phyloP scores from a whole-genome alignment of 768 basidiomycete genomes.

The Kwoniella bestiolae region DNA sequence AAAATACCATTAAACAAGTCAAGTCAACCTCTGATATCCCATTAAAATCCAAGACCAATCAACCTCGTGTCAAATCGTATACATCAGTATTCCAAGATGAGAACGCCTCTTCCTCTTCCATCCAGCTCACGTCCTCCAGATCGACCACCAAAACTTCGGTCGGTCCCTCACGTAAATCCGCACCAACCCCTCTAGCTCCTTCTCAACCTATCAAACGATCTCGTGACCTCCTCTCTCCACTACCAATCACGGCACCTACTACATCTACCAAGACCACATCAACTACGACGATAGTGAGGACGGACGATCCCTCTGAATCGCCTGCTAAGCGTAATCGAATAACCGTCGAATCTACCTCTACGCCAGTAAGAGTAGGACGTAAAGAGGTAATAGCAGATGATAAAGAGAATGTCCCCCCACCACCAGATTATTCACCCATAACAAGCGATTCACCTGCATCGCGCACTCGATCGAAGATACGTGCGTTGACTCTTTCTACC shows the following conservation, averaged over 20 bases:
- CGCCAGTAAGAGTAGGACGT: background rate
- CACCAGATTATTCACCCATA: background rate
- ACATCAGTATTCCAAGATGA: slow-evolving; percentile 9
- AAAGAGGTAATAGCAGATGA: slow-evolving; percentile 15
- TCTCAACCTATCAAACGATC: slow-evolving; percentile 7
- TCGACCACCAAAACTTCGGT: background rate
- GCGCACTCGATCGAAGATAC: slow-evolving; percentile 40
- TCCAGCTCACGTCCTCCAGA: background rate
- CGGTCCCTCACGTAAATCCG: slow-evolving; percentile 2
- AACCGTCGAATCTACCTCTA: background rate
- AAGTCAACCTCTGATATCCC: background rate
- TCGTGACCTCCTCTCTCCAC: slow-evolving; percentile 18
- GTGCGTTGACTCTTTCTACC: slow-evolving; percentile 1
- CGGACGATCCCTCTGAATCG: slow-evolving; percentile 13
- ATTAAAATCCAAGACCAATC: background rate
- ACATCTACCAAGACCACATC: background rate
- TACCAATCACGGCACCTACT: slow-evolving; percentile 12
- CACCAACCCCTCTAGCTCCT: slow-evolving; percentile 6
- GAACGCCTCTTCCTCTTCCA: background rate
- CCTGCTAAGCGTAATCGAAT: slow-evolving; percentile 13
- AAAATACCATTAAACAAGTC: background rate
- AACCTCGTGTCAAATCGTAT: slow-evolving; percentile 7
- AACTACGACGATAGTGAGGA: background rate
- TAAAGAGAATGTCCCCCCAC: slow-evolving; percentile 38
- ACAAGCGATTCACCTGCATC: slow-evolving; percentile 35